Conservation (phyloP, 305 asterid genomes). For the Caryopteris hybrid region DNA sequence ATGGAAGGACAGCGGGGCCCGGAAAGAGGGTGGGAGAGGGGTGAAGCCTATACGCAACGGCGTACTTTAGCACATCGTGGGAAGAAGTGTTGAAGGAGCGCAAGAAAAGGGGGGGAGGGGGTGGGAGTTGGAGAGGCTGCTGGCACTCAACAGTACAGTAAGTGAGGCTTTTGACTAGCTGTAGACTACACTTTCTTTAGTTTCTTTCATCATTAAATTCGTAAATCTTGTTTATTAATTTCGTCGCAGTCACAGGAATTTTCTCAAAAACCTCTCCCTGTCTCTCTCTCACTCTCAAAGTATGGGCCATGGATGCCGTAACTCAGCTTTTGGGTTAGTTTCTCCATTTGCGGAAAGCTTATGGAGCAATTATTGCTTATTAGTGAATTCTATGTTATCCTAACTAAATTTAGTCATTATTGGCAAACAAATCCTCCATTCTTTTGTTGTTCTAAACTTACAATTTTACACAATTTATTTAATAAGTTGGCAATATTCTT, state of each 20-base stretch:
- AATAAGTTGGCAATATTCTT: too few relatives aligned
- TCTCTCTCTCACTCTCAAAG: neutral
- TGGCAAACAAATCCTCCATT: too few relatives aligned
- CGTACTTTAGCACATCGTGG: conserved; percentile 26
- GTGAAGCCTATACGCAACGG: too few relatives aligned
- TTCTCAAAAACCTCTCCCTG: neutral
- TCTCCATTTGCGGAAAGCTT: too few relatives aligned
- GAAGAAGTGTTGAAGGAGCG: neutral
- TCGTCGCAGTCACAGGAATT: neutral
- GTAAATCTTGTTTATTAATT: neutral
- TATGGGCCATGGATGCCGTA: conserved; percentile 18
- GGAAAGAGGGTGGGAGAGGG: conserved; percentile 3
- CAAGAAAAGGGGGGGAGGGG: neutral
- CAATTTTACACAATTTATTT: too few relatives aligned
- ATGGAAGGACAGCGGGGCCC: conserved; percentile 31
- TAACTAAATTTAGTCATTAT: too few relatives aligned
- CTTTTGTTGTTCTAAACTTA: too few relatives aligned
- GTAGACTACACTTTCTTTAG: neutral
- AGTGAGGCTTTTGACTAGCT: conserved; percentile 16
- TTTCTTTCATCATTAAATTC: neutral
- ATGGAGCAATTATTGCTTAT: too few relatives aligned
- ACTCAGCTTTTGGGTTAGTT: too few relatives aligned
- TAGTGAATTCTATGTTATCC: too few relatives aligned
- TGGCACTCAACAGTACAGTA: neutral
- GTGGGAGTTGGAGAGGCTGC: neutral